Base-by-base conservation (phyloP, 768 basidiomycete genomes). In the Leucocoprinus leucothites region DNA sequence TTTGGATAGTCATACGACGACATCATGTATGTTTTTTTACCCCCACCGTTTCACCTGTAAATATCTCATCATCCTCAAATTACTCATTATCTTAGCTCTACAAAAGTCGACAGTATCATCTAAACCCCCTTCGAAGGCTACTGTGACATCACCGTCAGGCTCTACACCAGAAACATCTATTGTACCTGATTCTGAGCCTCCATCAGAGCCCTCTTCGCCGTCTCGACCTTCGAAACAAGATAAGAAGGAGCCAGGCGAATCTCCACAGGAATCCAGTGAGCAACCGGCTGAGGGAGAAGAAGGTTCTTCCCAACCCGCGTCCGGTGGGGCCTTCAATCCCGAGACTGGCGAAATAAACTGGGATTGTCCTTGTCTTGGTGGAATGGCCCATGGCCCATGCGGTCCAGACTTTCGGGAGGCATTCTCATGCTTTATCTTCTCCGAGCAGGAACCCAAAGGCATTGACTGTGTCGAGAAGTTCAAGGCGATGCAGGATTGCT, bases 301-400 rank as follows among this genome's bases (percentile, higher is more conserved):
- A 45, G 47, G 52, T 25, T 48, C 50, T 13, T 14, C 44, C 24
- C 16, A 51, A 19, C 22, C 42, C 34, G 59, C 66, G 22, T 51
- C 64, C 18, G 71, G 70, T 36, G 77, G 78, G 41, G 96, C 97
- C 3, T 98, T 82, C 78, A 89, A 99, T 72, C 95, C 95, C 18
- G 94, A 84, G 59, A 99, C 97, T 1, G 97, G 97, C 42, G 94
- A 98, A 80, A 98, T 99, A 65, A 99, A 99, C 74, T 99, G 97
- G 97, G 97, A 98, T 67, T 99, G 97, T 69, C 94, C 97, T 1
- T 98, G 97, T 69, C 84, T 99, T 7, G 97, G 97, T 28, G 97
- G 97, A 48, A 98, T 99, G 97, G 96, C 96, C 9, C 80, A 98
- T 65, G 96, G 97, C 5, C 94, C 94, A 9, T 99, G 97, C 65